Evolutionary conservation across 1,284 basidiomycete genomes (phyloP).

Genomic region (Sanghuangporus weigelae): DNA sequence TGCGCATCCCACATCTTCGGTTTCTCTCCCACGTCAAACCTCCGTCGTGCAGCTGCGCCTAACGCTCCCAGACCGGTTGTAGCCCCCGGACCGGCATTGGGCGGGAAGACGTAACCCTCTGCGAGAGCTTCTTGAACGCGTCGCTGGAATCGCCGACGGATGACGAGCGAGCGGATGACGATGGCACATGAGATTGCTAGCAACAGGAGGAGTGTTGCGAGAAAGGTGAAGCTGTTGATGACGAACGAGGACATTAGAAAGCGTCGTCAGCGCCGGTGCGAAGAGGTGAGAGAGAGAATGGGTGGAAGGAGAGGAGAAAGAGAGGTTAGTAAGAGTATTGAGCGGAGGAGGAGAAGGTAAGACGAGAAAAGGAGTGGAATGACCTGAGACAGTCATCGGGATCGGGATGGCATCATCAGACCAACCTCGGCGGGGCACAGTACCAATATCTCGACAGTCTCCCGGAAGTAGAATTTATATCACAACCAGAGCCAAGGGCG

Average conservation of each 20-base stretch:
- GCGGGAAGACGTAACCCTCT: constrained; percentile 25
- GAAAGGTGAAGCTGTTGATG: constrained; percentile 28
- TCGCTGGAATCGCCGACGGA: constrained; percentile 29
- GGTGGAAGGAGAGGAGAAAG: not conserved
- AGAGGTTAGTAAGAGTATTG: not conserved
- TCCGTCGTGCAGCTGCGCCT: constrained; percentile 21
- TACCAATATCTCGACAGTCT: too few species aligned
- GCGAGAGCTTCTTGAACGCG: constrained; percentile 32
- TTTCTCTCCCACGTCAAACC: constrained; percentile 41
- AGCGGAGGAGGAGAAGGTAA: not conserved
- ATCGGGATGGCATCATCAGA: not conserved
- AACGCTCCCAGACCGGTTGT: not conserved
- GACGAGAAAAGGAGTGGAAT: not conserved
- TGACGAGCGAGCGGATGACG: constrained; percentile 31
- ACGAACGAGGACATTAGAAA: constrained; percentile 20
- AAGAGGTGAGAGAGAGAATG: not conserved
- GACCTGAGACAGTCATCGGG: not conserved
- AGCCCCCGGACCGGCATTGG: not conserved
- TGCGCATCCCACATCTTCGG: constrained; percentile 52
- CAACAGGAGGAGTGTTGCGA: constrained; percentile 30
- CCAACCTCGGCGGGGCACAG: not conserved
- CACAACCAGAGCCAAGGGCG: too few species aligned
- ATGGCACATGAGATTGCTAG: constrained; percentile 32
- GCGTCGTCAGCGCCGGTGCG: not conserved
- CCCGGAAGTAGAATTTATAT: too few species aligned